Conservation (phyloP, 345 rosid species). For the Angophora floribunda region DNA sequence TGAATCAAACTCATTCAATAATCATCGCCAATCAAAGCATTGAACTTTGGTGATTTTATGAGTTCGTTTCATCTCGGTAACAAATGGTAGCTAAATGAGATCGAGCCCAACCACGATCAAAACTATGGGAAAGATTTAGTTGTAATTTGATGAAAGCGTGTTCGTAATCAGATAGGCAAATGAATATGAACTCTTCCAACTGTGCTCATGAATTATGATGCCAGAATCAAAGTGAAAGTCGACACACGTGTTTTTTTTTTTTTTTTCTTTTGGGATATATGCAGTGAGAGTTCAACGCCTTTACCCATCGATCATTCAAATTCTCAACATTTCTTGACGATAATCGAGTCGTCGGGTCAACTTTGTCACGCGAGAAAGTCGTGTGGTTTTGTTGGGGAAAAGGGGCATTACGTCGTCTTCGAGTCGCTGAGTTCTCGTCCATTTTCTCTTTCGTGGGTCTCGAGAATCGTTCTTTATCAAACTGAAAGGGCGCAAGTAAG, state of each 20-base stretch:
- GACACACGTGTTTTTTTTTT: background rate
- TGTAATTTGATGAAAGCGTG: background rate
- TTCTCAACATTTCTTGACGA: background rate
- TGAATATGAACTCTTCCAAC: background rate
- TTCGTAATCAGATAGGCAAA: background rate
- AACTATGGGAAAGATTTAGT: background rate
- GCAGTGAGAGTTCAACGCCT: too few relatives aligned
- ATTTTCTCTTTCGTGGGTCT: background rate
- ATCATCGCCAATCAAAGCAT: background rate
- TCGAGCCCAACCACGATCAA: background rate
- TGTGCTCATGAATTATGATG: background rate
- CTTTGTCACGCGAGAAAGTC: background rate
- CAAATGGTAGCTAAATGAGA: background rate
- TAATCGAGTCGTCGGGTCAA: background rate
- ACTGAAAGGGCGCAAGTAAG: background rate
- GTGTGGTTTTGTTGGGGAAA: background rate
- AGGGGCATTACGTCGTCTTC: background rate
- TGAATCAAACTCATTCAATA: background rate
- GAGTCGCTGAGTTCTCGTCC: background rate
- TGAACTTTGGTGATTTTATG: background rate
- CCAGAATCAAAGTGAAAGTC: background rate
- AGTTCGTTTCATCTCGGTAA: background rate
- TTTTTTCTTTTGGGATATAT: too few relatives aligned
- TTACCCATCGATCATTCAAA: background rate
- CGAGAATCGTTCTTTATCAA: background rate